Evolutionary conservation across 139 green algal species (phyloP), one percentile per base, ranked within the genome.

Genomic region (Edaphochlamys debaryana): DNA sequence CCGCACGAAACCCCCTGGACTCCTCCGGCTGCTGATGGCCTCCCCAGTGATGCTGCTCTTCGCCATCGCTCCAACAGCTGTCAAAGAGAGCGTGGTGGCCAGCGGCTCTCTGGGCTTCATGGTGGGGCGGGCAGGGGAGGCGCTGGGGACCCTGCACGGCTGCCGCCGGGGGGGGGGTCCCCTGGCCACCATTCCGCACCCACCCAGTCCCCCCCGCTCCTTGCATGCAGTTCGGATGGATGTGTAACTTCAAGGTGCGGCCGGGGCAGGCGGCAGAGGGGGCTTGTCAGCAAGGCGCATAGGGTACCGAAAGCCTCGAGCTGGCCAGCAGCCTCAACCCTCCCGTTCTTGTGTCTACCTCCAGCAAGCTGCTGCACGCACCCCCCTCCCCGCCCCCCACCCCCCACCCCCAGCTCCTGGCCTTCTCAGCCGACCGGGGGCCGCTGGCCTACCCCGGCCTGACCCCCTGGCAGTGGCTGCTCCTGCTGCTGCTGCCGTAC

Each of bases 241-340:
- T 82, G 76, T n/a, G 42, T n/a, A 82, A 82, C 45, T 82, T 82
- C n/a, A 82, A 82, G 76, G 76, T 73, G n/a, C n/a, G 60, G 37
- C 3, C 48, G 22, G 20, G 22, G 8, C 4, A n/a, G 3, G 20
- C 20, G 8, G 67, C 38, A 45, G 37, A 17, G 4, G 36, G 1
- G 34, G 4, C 67, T 9, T n/a, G 62, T 17, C 30, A 69, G 13
- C n/a, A n/a, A n/a, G n/a, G n/a, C n/a, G n/a, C n/a, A n/a, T n/a
- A n/a, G n/a, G n/a, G n/a, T n/a, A n/a, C n/a, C n/a, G n/a, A n/a
- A n/a, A n/a, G n/a, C n/a, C n/a, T n/a, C n/a, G n/a, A n/a, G n/a
- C n/a, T n/a, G n/a, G n/a, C n/a, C n/a, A n/a, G n/a, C n/a, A n/a
- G n/a, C n/a, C n/a, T n/a, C n/a, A n/a, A n/a, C n/a, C n/a, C n/a